These are phyloP conservation scores for Aspergillus proliferans DNA, from an alignment of 2,329 filamentous ascomycete species.

Conservation along the genomic window DNA sequence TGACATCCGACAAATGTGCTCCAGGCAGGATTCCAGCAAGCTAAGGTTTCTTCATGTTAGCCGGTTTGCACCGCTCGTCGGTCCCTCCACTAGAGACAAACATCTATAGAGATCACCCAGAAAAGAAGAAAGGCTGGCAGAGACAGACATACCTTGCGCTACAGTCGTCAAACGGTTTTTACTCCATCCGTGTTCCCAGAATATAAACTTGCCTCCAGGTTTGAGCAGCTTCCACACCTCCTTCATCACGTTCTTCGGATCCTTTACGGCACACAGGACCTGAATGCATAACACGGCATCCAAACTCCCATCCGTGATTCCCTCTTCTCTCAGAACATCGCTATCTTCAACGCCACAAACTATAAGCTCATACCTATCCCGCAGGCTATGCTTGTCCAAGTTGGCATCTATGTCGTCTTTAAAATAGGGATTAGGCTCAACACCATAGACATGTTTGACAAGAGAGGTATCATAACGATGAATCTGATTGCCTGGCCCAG, in stretches of 20 bases:
- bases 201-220: conserved; percentile 42
- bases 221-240: conserved; percentile 39
- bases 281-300: conserved; percentile 41
- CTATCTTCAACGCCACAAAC: conserved; percentile 36
- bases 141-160: conserved; percentile 29
- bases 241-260: conserved; percentile 14
- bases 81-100: conserved; percentile 16
- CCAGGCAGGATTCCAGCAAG: conserved; percentile 15
- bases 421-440: conserved; percentile 39
- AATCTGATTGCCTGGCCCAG: conserved; percentile 42
- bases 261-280: conserved; percentile 39
- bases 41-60: conserved; percentile 9
- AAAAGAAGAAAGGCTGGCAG: too few species aligned
- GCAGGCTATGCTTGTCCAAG: conserved; percentile 22
- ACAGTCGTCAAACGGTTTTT: conserved; percentile 19
- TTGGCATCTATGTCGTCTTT: conserved; percentile 24
- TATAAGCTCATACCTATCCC: conserved; percentile 36
- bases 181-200: conserved; percentile 39
- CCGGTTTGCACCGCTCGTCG: background rate
- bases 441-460: conserved; percentile 32
- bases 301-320: conserved; percentile 27
- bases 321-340: conserved; percentile 30
- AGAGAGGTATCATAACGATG: conserved; percentile 28
- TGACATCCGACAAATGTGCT: conserved; percentile 14
- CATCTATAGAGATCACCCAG: background rate